Base-by-base conservation (phyloP, 192 early-diverging fungal species). In the Coemansia umbellata region DNA sequence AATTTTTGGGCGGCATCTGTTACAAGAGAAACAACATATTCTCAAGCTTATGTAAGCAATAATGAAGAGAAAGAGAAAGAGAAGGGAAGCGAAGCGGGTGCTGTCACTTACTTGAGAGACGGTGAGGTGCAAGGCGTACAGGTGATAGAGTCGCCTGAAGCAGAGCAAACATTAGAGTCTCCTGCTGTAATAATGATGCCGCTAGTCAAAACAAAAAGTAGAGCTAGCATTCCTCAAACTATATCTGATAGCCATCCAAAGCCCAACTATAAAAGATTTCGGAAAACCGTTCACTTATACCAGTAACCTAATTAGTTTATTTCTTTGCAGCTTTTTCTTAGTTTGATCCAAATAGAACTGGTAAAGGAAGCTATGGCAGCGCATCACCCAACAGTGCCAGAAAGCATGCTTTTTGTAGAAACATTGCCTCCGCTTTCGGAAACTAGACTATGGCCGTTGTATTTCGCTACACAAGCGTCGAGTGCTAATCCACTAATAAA, bases 241-340 rank as follows among this genome's bases (percentile, higher is more conserved):
- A 4, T 14, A 35, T 8, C 30, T 4, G n/a, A 17, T 9, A 26
- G 22, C 31, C 4, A 19, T 1, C 32, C 35, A 3, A 18, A 15
- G 18, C 60, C 70, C 15, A 74, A 74, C 47, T 74, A 59, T 49
- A 74, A 74, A 55, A 55, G 54, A 27, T 74, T 74, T 42, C 57
- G 45, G 41, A 74, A 74, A 42, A 74, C 70, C 0, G 27, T 59
- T 19, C 70, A 74, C 21, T 37, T 31, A 8, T 74, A 66, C 32
- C 59, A 66, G 31, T 19, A 26, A 26, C n/a, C n/a, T n/a, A n/a
- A n/a, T n/a, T n/a, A n/a, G n/a, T n/a, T 45, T 26, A 14, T 35
- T 13, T 35, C 35, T 10, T 17, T 18, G 22, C 31, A 43, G 11
- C 14, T 11, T 10, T 33, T 18, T 33, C 8, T 17, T 17, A 31